Conservation (phyloP, 768 basidiomycete species). For the Xerocomellus intermedius region DNA sequence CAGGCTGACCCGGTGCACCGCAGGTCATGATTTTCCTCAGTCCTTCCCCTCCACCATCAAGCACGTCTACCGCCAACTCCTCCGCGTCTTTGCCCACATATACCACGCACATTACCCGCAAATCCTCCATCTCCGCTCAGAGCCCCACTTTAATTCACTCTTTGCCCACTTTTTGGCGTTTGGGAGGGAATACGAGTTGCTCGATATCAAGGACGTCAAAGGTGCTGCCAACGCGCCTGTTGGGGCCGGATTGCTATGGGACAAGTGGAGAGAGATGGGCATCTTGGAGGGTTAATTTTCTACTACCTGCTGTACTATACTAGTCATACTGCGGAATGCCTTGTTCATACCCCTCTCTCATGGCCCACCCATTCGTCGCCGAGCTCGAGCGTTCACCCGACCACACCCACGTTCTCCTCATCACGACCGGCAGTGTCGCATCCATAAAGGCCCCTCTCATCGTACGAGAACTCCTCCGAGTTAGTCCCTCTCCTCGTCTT, state of each 20-base stretch:
- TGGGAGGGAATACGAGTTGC: conserved; percentile 87
- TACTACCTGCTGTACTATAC: conserved; percentile 15
- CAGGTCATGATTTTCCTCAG: conserved; percentile 84
- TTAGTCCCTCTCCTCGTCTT: conserved; percentile 39
- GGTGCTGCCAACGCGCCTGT: conserved; percentile 60
- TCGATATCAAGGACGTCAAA: conserved; percentile 86
- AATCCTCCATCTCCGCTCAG: conserved; percentile 88
- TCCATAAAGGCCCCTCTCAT: conserved; percentile 93
- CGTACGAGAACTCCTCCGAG: conserved; percentile 67
- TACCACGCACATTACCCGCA: conserved; percentile 93
- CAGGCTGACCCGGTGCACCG: background rate
- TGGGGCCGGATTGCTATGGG: conserved; percentile 79
- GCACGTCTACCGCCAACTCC: conserved; percentile 94
- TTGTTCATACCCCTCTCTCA: background rate
- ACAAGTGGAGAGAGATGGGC: conserved; percentile 89
- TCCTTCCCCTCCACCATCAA: conserved; percentile 88
- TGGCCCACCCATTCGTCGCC: conserved; percentile 25
- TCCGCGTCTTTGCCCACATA: conserved; percentile 96
- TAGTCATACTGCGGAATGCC: background rate
- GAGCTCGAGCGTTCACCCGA: conserved; percentile 27
- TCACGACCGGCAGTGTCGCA: conserved; percentile 94
- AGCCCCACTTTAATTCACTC: conserved; percentile 95
- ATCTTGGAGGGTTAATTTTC: conserved; percentile 46
- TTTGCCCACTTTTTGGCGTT: conserved; percentile 98
- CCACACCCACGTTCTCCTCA: conserved; percentile 66